Evolutionary conservation across 306 rosid species (phyloP), one percentile per base, ranked within the genome.

Genomic region (Trichosanthes cucumerina): DNA sequence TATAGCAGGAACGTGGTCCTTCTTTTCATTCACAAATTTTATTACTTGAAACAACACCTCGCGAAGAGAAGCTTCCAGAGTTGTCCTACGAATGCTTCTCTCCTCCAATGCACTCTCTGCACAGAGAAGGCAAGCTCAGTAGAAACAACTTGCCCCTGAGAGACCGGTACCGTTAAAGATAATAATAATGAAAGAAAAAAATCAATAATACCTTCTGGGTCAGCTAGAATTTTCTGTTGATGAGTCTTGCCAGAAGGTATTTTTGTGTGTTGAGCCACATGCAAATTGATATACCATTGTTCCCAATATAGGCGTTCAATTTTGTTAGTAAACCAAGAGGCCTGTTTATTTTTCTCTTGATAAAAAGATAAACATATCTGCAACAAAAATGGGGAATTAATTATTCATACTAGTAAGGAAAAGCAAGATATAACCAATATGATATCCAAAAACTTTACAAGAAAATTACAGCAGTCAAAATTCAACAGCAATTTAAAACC

Each of bases 11-110:
- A 96, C 90, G 49, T 96, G 99, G 82, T 96, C 99, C 89, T 90
- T 96, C 84, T 96, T 96, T 89, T 96, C 99, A 46, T 96, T 91
- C 85, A 96, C 97, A 60, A 96, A 96, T 79, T 92, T 96, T 81
- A 96, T 90, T 71, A 96, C 88, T 79, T 96, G 99, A 85, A 92
- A 91, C 78, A 96, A 84, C 84, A 90, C 96, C 73, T 92, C 98
- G 43, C 91, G 91, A 65, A 96, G 98, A 11, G 93, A 88, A 81
- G 89, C 88, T 84, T 96, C 99, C 70, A 96, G 93, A 47, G 91
- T 88, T 10, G 90, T 90, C 80, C 92, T 92, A 60, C 98, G 90
- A 63, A 87, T 87, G 79, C 76, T 85, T 87, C 97, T 90, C 73
- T 91, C 96, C 66, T 91, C 98, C 84, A 85, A 71, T 14, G 79